Evolutionary conservation across 345 rosid genomes (phyloP).

Genomic region (Excoecaria agallocha): DNA sequence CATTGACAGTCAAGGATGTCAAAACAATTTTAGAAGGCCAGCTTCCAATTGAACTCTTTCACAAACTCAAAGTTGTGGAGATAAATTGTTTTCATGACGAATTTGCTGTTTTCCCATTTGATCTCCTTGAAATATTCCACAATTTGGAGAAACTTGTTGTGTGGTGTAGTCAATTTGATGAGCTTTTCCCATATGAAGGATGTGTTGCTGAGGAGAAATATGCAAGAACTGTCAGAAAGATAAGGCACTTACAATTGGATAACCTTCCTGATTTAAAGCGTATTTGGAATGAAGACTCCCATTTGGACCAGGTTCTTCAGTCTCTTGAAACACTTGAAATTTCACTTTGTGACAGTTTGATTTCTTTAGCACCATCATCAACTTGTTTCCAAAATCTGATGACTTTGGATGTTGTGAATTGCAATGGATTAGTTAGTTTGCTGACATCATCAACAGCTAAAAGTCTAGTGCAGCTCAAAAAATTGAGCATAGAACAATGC

Average conservation of each 20-base stretch:
- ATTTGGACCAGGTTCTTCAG: not conserved
- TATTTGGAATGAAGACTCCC: conserved; percentile 11
- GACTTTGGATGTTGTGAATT: not conserved
- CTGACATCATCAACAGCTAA: conserved; percentile 13
- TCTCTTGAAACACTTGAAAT: conserved; percentile 14
- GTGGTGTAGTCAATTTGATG: not conserved
- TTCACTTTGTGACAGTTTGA: conserved; percentile 2
- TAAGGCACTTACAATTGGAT: not conserved
- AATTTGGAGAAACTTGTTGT: conserved; percentile 16
- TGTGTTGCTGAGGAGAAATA: not conserved
- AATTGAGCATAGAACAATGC: conserved; percentile 16
- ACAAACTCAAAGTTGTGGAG: not conserved
- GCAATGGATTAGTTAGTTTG: conserved; percentile 11
- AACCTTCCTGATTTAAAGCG: not conserved
- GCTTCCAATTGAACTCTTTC: conserved; percentile 2
- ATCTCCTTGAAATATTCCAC: not conserved
- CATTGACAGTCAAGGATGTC: not conserved
- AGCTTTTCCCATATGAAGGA: conserved; percentile 7
- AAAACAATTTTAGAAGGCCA: not conserved
- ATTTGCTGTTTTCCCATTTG: conserved; percentile 6
- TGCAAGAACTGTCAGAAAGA: not conserved
- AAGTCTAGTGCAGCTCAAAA: conserved; percentile 13
- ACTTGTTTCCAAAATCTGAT: conserved; percentile 18
- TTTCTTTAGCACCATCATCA: conserved; percentile 11
- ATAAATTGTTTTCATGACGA: not conserved